A percentile compares a stretch with the other conserved stretches of the same genome.
These are phyloP conservation scores for Vitis hybrid DNA, from an alignment of 177 flowering plant species.

Conservation along the genomic window DNA sequence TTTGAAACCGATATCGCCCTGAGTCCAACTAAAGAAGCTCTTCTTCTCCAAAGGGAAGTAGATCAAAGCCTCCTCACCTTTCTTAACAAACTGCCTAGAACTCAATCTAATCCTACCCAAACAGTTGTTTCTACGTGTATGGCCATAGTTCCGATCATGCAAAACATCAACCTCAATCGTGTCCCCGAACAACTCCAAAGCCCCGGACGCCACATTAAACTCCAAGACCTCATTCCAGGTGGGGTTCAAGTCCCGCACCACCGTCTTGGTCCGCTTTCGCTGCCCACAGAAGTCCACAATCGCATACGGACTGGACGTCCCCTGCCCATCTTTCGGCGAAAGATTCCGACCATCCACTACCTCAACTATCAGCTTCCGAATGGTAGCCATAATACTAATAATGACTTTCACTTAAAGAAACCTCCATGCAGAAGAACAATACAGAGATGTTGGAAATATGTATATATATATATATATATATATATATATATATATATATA, in stretches of 20 bases:
- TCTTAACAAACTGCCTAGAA: conserved; percentile 66
- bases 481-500: conserved; percentile 6
- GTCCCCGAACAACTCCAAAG: conserved; percentile 51
- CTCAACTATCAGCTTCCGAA: conserved; percentile 72
- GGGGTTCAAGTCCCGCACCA: conserved; percentile 61
- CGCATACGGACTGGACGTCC: conserved; percentile 83
- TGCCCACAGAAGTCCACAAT: conserved; percentile 79
- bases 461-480: neutral
- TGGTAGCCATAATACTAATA: conserved; percentile 33
- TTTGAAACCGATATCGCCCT: conserved; percentile 80
- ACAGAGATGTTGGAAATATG: neutral
- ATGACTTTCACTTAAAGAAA: neutral
- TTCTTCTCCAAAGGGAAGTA: conserved; percentile 75
- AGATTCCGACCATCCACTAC: conserved; percentile 71
- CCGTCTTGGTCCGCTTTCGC: conserved; percentile 57
- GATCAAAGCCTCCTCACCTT: conserved; percentile 87
- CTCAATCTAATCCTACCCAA: conserved; percentile 66
- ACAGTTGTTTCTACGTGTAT: conserved; percentile 63
- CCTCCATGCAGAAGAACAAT: neutral
- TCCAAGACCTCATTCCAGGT: conserved; percentile 73
- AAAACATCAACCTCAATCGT: conserved; percentile 65
- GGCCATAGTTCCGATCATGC: conserved; percentile 62
- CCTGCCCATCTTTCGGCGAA: conserved; percentile 82
- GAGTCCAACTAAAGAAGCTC: conserved; percentile 58
- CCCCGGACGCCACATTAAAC: conserved; percentile 46